A percentile compares a stretch with the other conserved stretches of the same genome.
Conservation (phyloP, 805 yeast genomes). For the Pichia scutulata region DNA sequence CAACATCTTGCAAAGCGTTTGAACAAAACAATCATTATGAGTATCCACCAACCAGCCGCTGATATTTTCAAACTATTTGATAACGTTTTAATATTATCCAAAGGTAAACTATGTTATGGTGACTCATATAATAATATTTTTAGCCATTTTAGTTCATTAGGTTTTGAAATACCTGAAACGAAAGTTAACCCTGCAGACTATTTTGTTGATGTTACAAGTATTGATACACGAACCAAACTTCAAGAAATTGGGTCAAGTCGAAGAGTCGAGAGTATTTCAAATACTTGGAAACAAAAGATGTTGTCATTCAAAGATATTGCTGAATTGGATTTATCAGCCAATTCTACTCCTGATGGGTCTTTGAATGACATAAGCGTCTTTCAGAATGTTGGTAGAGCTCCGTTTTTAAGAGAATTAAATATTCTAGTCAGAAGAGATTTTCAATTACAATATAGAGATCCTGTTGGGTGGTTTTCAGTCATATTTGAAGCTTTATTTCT, state of each 20-base stretch:
- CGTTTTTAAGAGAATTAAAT: conserved; percentile 34
- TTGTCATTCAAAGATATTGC: background rate
- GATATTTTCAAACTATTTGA: conserved; percentile 69
- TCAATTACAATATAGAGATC: conserved; percentile 43
- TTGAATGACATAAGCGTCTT: conserved; percentile 8
- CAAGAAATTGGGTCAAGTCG: conserved; percentile 28
- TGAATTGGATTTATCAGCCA: background rate
- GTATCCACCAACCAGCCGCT: conserved; percentile 79
- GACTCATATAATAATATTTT: conserved; percentile 35
- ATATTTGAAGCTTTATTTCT: conserved; percentile 38
- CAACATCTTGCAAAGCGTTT: conserved; percentile 42
- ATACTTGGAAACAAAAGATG: conserved; percentile 32
- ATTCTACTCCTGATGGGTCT: background rate
- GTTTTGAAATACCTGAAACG: conserved; percentile 34
- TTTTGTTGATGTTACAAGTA: conserved; percentile 48
- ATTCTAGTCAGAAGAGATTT: conserved; percentile 40
- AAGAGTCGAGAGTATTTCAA: conserved; percentile 29
- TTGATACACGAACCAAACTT: conserved; percentile 38
- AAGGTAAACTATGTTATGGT: conserved; percentile 45
- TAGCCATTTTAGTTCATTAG: conserved; percentile 42
- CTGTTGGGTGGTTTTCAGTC: conserved; percentile 38
- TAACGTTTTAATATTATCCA: conserved; percentile 56
- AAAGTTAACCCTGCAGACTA: conserved; percentile 57
- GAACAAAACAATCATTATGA: conserved; percentile 66
- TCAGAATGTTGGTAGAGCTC: conserved; percentile 30